Evolutionary conservation across 345 rosid genomes (phyloP), one percentile per base, ranked within the genome.

Genomic region (Citrus reticulata): DNA sequence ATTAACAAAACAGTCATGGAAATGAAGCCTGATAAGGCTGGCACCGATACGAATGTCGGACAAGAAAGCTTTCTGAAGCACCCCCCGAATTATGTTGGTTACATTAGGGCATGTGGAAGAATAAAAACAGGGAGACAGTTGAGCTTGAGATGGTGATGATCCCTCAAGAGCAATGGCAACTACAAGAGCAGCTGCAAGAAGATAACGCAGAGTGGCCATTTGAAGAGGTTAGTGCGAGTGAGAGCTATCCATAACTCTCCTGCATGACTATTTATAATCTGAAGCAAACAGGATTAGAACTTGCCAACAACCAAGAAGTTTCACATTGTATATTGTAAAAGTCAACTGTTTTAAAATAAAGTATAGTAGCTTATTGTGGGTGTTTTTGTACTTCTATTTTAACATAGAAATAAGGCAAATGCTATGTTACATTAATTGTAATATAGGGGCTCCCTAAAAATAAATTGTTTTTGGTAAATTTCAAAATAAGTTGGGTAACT

Each of bases 1-100:
- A 30, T 84, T 62, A 40, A 86, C 85, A 73, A 86, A 86, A 77
- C 89, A 86, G 78, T 86, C 89, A 42, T 86, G 89, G 80, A 86
- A 87, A 76, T 87, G 87, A 77, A 86, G 87, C 84, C 89, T 86
- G 20, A 84, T 70, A 51, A 86, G 87, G 70, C 87, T 84, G 29
- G 83, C 89, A 54, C 80, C 82, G 19, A 84, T 84, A 39, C 86
- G 70, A 37, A 79, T 69, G 54, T 87, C 89, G 8, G 86, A 72
- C 68, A 9, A 16, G 29, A 81, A 29, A 24, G 83, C 72, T 8
- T 66, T 37, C 57, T 4, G 54, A 6, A 84, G 25, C 16, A 84
- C 79, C 0, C 6, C 20, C 1, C 77, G 72, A 4, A 87, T 68
- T 49, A 84, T 81, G 69, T 25, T 65, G 0, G 73, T 40, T 4